phyloP scores from a whole-genome alignment of 345 rosid genomes.

The Gossypium turneri region DNA sequence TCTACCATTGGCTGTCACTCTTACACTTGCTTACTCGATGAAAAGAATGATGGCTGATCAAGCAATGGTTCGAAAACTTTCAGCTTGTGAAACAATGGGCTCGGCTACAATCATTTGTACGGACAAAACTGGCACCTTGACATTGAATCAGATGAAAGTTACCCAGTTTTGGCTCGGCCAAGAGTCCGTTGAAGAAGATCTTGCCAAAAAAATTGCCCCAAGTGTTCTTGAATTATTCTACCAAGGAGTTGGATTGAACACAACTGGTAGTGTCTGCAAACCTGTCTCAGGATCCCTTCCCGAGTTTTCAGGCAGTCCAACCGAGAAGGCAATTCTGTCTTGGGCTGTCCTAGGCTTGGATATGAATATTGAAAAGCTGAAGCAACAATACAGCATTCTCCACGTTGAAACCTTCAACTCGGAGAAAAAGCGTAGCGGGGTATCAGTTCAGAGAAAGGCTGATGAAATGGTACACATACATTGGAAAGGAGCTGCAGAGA shows the following conservation, averaged over 20 bases:
- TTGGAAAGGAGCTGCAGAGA: constrained; percentile 73
- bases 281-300: constrained; percentile 31
- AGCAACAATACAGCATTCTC: constrained; percentile 30
- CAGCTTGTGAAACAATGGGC: constrained; percentile 75
- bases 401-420: constrained; percentile 60
- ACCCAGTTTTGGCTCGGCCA: constrained; percentile 56
- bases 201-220: constrained; percentile 22
- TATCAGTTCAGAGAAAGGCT: constrained; percentile 27
- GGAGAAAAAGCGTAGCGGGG: constrained; percentile 56
- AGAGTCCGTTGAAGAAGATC: constrained; percentile 37
- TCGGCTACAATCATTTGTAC: constrained; percentile 65
- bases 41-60: constrained; percentile 70
- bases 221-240: constrained; percentile 32
- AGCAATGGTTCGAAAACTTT: constrained; percentile 66
- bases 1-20: constrained; percentile 63
- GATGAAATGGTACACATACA: constrained; percentile 45
- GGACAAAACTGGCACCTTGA: constrained; percentile 68
- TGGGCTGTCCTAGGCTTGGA: constrained; percentile 49
- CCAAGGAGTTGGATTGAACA: constrained; percentile 54
- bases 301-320: constrained; percentile 64
- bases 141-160: constrained; percentile 60
- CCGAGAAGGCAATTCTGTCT: constrained; percentile 67
- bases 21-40: constrained; percentile 72
- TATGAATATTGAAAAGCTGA: constrained; percentile 46
- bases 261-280: constrained; percentile 41